Evolutionary conservation across 192 early-diverging fungal species (phyloP), one percentile per base, ranked within the genome.

Genomic region (Coemansia sp.): DNA sequence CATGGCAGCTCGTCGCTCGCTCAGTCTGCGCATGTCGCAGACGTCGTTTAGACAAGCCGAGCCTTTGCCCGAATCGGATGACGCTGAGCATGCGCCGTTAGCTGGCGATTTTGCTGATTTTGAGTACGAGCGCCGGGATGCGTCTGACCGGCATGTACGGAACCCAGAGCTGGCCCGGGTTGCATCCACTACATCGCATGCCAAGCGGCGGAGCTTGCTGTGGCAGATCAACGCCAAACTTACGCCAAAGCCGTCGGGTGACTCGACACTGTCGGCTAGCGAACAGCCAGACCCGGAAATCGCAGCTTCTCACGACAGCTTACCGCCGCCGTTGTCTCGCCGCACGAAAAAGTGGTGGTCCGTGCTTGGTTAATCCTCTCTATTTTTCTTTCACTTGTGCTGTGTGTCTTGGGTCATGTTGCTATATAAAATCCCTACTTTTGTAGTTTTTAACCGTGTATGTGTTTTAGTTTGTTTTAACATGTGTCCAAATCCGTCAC

Each of bases 21-120:
- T 79, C 3, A 79, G 76, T 50, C 51, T 79, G 49, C 76, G 70
- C 11, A 69, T 78, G 75, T 72, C 75, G 43, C 69, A 58, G 11
- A 79, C 54, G 2, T 60, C 71, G 31, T 79, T 79, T 51, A 54
- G 22, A 38, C 67, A 79, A 25, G 76, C 68, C 1, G 76, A 79
- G 60, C 76, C 76, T 8, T 22, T 79, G 43, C 76, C 76, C 2
- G 76, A 79, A 47, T 56, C 76, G 9, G 76, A 79, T 14, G 76
- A 78, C 16, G 16, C 37, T 22, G 39, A 61, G 3, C 7, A 26
- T 21, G 57, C 41, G 11, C 14, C 41, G 11, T 0, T 45, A 12
- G 11, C 3, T 45, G 41, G 14, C 0, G 16, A 45, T 5, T 16
- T n/a, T 6, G 8, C 16, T 4, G 55, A 57, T n/a, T 7, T 57